Conservation (phyloP, 2,329 filamentous ascomycete species). For the Arthrobotrys megalospora region DNA sequence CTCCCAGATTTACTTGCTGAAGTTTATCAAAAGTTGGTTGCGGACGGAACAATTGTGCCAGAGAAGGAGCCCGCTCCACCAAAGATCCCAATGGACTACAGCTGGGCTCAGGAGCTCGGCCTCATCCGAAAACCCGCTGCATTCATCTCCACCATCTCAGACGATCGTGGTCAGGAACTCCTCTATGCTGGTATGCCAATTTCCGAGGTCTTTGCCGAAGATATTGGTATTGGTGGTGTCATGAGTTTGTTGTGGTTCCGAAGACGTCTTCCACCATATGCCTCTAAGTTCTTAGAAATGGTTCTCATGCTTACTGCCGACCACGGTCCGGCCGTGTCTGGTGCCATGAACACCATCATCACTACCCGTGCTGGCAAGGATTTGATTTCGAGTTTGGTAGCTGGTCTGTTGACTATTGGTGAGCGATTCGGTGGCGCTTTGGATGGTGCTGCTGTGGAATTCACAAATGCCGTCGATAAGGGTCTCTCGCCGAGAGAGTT, state of each 20-base stretch:
- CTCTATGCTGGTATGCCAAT: conserved; percentile 99
- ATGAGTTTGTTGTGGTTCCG: conserved; percentile 99
- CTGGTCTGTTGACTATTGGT: conserved; percentile 97
- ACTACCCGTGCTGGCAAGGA: conserved; percentile 99
- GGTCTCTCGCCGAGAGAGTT: conserved; percentile 98
- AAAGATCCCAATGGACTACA: conserved; percentile 99
- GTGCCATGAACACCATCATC: conserved; percentile 99
- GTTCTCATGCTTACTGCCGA: conserved; percentile 99
- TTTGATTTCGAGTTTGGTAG: conserved; percentile 93
- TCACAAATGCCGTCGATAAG: conserved; percentile 98
- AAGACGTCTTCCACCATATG: conserved; percentile 93
- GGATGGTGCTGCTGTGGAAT: conserved; percentile 97
- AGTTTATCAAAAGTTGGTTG: conserved; percentile 91
- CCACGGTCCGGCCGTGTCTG: conserved; percentile 97
- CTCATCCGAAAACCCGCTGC: conserved; percentile 99
- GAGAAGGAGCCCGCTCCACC: conserved; percentile 90
- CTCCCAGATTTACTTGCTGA: conserved; percentile 81
- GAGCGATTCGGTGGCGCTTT: conserved; percentile 98
- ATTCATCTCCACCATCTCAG: conserved; percentile 99
- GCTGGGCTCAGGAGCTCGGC: conserved; percentile 98
- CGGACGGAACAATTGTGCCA: conserved; percentile 86
- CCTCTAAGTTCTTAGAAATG: conserved; percentile 99
- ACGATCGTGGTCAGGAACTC: conserved; percentile 99
- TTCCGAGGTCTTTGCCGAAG: conserved; percentile 99
- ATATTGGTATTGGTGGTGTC: conserved; percentile 99